Conservation (phyloP, 192 early-diverging fungal genomes). For the Linnemannia schmuckeri region DNA sequence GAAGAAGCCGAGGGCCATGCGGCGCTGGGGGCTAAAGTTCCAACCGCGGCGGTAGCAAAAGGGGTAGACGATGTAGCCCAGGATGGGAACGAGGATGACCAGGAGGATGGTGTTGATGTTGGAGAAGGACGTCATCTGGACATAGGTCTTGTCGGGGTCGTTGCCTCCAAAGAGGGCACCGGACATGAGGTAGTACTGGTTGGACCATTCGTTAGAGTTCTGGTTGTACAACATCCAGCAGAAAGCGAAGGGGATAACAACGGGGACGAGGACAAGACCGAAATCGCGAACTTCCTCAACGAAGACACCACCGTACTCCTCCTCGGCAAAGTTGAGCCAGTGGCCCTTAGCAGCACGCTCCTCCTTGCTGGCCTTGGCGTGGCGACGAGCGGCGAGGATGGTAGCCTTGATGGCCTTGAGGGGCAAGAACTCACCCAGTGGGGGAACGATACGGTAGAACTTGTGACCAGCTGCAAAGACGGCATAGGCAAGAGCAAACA, state of each 20-base stretch:
- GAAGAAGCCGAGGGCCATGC: constrained; percentile 69
- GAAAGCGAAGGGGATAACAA: constrained; percentile 47
- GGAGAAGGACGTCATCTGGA: constrained; percentile 32
- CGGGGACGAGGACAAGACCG: constrained; percentile 37
- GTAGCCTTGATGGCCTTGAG: constrained; percentile 56
- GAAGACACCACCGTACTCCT: constrained; percentile 55
- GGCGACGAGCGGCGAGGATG: constrained; percentile 16
- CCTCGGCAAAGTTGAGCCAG: constrained; percentile 62
- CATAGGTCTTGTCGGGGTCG: constrained; percentile 12
- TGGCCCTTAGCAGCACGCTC: constrained; percentile 50
- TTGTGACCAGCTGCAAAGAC: constrained; percentile 65
- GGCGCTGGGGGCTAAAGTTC: constrained; percentile 57
- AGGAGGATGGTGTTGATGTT: constrained; percentile 65
- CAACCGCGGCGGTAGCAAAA: constrained; percentile 58
- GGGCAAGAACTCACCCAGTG: constrained; percentile 68
- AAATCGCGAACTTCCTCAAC: constrained; percentile 47
- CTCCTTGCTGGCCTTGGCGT: constrained; percentile 20
- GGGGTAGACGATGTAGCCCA: constrained; percentile 65
- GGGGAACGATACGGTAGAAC: constrained; percentile 74
- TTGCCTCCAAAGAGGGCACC: constrained; percentile 41
- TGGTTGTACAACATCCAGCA: constrained; percentile 60
- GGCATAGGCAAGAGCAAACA: constrained; percentile 58
- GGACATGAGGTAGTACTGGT: constrained; percentile 57
- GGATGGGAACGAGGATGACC: constrained; percentile 65
- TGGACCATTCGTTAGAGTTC: constrained; percentile 54